phyloP scores from a whole-genome alignment of 495 filamentous ascomycete species.

The Jackrogersella multiformis region DNA sequence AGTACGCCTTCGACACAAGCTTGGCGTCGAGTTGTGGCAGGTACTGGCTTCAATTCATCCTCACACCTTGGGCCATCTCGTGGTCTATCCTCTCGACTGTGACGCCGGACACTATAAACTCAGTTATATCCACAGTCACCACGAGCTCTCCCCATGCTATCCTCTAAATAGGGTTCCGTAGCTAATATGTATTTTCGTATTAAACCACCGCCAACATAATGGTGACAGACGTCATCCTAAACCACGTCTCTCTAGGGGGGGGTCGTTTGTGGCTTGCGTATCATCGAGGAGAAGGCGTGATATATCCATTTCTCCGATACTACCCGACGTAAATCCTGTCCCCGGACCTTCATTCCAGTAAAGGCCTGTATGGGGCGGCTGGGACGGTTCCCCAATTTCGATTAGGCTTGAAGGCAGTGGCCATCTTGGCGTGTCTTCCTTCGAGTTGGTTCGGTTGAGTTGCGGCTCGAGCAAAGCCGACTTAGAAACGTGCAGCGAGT shows the following conservation, averaged over 20 bases:
- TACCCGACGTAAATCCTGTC: slow-evolving; percentile 34
- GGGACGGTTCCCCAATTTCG: slow-evolving; percentile 47
- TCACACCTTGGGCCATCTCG: background rate
- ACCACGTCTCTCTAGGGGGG: slow-evolving; percentile 39
- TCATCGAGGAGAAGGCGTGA: slow-evolving; percentile 60
- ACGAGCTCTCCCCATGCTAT: background rate
- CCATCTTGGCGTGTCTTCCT: slow-evolving; percentile 54
- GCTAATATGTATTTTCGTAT: background rate
- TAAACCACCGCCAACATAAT: background rate
- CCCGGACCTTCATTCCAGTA: slow-evolving; percentile 41
- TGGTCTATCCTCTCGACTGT: background rate
- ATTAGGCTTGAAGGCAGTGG: slow-evolving; percentile 39
- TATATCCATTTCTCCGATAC: slow-evolving; percentile 59
- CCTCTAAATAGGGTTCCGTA: background rate
- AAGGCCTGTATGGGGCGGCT: slow-evolving; percentile 33
- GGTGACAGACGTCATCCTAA: slow-evolving; percentile 29
- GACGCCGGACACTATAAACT: background rate
- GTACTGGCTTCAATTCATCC: slow-evolving; percentile 5
- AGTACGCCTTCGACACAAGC: slow-evolving; percentile 6
- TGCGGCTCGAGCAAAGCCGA: slow-evolving; percentile 48
- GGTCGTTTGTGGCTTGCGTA: slow-evolving; percentile 37
- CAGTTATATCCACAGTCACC: background rate
- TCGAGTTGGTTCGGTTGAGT: slow-evolving; percentile 52
- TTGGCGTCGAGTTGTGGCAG: background rate
- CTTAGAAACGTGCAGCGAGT: slow-evolving; percentile 44